Evolutionary conservation across 2,329 filamentous ascomycete species (phyloP).

Genomic region (Scopulariopsis brevicaulis): DNA sequence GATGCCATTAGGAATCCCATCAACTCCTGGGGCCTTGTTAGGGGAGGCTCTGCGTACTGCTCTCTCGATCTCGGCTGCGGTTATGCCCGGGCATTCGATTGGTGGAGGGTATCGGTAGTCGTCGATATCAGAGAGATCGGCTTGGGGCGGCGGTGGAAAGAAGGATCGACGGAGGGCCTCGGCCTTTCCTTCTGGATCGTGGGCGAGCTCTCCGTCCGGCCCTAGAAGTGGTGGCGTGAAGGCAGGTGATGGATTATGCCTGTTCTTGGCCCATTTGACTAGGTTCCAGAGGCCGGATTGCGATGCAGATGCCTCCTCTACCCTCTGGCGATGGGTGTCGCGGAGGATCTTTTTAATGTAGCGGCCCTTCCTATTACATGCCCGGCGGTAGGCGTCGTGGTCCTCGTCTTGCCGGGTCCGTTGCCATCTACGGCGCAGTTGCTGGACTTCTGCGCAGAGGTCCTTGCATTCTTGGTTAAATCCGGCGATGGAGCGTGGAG

Average conservation of each 20-base stretch:
- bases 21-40: no score
- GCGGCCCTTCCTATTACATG: conserved; percentile 11
- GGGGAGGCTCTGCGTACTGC: no score
- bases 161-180: conserved; percentile 3
- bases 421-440: conserved; percentile 3
- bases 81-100: conserved; percentile 5
- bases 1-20: conserved; percentile 8
- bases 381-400: conserved; percentile 8
- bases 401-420: conserved; percentile 7
- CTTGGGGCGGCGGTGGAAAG: conserved; percentile 3
- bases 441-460: conserved; percentile 4
- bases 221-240: neutral
- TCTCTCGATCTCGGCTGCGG: no score
- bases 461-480: conserved; percentile 12
- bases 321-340: conserved; percentile 7
- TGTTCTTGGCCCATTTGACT: conserved; percentile 2
- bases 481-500: conserved; percentile 9
- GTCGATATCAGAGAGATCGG: conserved; percentile 5
- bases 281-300: neutral
- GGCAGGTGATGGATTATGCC: neutral
- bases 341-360: conserved; percentile 10
- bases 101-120: conserved; percentile 3
- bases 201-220: neutral
- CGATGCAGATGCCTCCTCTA: neutral
- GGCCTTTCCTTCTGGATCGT: conserved; percentile 1